A percentile compares a stretch with the other conserved stretches of the same genome.
Conservation (phyloP, 345 rosid genomes). For the Citrus sp. region DNA sequence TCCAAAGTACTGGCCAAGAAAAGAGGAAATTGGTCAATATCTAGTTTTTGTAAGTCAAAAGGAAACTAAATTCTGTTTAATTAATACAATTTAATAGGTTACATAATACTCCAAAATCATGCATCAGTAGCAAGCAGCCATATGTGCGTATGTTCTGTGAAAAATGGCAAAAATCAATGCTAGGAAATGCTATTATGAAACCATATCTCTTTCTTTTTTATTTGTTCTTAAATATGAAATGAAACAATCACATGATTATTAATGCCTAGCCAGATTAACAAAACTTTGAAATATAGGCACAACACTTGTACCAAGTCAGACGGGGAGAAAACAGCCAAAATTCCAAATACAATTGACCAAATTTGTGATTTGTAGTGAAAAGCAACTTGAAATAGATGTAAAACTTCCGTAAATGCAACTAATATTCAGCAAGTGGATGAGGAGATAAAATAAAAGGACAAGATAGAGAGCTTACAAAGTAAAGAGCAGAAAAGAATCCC, state of each 20-base stretch:
- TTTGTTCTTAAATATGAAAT: background rate
- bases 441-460: background rate
- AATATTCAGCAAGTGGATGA: background rate
- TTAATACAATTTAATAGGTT: background rate
- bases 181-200: background rate
- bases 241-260: background rate
- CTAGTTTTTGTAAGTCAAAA: background rate
- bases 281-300: background rate
- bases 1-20: conserved; percentile 65
- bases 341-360: background rate
- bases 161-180: background rate
- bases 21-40: conserved; percentile 5
- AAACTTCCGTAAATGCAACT: background rate
- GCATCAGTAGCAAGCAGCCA: background rate
- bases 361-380: too few species aligned
- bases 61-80: background rate
- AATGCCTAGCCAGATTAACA: background rate
- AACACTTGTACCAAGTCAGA: background rate
- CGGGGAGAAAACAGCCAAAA: background rate
- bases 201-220: background rate
- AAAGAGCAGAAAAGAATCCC: conserved; percentile 66
- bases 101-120: background rate
- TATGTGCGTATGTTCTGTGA: background rate
- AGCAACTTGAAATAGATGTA: background rate
- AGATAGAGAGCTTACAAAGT: conserved; percentile 55